Evolutionary conservation across 192 early-diverging fungal species (phyloP), one percentile per base, ranked within the genome.

Genomic region (Mortierella alpina): DNA sequence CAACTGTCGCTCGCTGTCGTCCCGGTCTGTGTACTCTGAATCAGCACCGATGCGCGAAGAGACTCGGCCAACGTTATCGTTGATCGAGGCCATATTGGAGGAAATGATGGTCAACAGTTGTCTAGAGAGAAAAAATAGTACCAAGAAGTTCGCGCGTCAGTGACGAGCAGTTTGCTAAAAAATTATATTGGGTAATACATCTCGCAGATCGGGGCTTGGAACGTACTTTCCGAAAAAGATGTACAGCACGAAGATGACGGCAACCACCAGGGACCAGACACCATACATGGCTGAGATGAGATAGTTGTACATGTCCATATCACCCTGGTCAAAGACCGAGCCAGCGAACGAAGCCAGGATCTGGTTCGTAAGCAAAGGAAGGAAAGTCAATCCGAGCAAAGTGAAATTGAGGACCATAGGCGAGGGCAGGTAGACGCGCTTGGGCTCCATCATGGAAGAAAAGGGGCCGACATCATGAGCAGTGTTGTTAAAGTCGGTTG

Each of bases 181-280:
- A 31, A 2, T 3, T 1, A 1, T 31, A 31, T 2, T 31, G 31
- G 31, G 31, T 31, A 1, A 31, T 31, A 31, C 31, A 15, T 51
- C 13, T 51, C 50, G 50, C 17, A n/a, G 11, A n/a, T 51, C 17
- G 4, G 13, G 11, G 50, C 50, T 51, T 54, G 42, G 13, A 20
- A 79, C 76, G 66, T 68, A 79, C 76, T 79, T 79, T 79, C 76
- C 76, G 14, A 79, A 79, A 63, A 79, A 79, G 58, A 79, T 49
- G 18, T 72, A 79, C 11, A 79, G 62, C 12, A 66, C 76, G 56
- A 79, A 79, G 42, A 79, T 79, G 18, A 79, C 66, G 13, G 76
- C 76, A 7, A 71, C 76, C 6, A 79, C 76, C 49, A 79, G 63
- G 0, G 69, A 39, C 76, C 76, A 79, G 46, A 79, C 76, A 4